phyloP scores from a whole-genome alignment of 495 filamentous ascomycete species.

The Daldinia loculata region DNA sequence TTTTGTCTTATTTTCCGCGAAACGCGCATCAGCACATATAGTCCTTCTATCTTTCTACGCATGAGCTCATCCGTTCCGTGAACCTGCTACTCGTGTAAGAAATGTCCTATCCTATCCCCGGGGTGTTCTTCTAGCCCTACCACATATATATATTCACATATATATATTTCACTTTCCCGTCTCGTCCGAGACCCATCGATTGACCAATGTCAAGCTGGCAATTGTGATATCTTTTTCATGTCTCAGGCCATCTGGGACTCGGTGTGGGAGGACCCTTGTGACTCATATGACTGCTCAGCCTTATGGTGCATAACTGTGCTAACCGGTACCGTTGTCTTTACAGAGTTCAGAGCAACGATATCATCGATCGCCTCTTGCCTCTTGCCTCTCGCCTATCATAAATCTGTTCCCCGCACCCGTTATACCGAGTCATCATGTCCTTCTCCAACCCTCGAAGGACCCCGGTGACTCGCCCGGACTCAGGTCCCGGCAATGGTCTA shows the following conservation, averaged over 20 bases:
- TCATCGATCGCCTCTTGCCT: conserved; percentile 17
- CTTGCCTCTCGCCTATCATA: conserved; percentile 23
- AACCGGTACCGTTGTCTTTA: conserved; percentile 37
- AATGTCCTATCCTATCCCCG: conserved; percentile 13
- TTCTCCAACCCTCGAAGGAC: conserved; percentile 60
- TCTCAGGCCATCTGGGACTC: conserved; percentile 35
- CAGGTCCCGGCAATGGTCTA: conserved; percentile 49
- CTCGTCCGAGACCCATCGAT: conserved; percentile 29
- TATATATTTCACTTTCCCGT: conserved; percentile 25
- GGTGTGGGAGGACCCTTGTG: conserved; percentile 44
- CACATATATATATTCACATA: conserved; percentile 29
- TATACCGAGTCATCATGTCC: conserved; percentile 55
- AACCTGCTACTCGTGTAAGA: conserved; percentile 30
- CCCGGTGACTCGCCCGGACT: conserved; percentile 56
- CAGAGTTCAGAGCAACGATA: conserved; percentile 40
- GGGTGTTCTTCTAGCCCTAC: conserved; percentile 14
- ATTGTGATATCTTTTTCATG: conserved; percentile 32
- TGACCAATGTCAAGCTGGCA: conserved; percentile 44
- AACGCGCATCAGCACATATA: conserved; percentile 19
- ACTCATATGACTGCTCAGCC: conserved; percentile 47
- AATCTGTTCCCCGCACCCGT: conserved; percentile 45
- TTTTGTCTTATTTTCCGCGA: conserved; percentile 7
- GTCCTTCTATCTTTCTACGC: conserved; percentile 9
- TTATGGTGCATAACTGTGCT: conserved; percentile 43
- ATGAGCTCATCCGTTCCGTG: conserved; percentile 9